Conservation (phyloP, 2,329 filamentous ascomycete genomes). For the Stemphylium vesicarium region DNA sequence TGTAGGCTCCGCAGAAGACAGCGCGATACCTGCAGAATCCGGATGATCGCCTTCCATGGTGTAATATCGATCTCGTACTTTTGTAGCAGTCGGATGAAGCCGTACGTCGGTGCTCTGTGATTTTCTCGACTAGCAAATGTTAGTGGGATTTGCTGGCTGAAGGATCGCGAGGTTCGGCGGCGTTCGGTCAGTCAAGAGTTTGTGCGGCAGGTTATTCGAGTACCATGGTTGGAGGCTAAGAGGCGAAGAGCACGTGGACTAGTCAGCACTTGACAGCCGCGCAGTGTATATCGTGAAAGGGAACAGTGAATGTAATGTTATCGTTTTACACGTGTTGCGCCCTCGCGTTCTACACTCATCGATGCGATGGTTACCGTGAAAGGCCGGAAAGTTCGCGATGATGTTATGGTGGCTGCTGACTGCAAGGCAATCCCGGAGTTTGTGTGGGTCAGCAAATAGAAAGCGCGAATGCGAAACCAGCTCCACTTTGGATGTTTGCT, state of each 20-base stretch:
- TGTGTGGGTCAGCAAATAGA: neutral
- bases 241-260: neutral
- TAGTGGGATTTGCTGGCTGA: neutral
- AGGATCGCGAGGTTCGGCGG: neutral
- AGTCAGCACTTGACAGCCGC: neutral
- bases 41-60: neutral
- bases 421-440: neutral
- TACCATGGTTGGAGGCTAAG: neutral
- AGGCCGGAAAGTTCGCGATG: neutral
- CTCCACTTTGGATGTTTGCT: constrained; percentile 1
- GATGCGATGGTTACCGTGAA: neutral
- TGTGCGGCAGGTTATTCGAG: neutral
- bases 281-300: neutral
- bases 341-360: neutral
- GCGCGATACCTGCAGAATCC: neutral
- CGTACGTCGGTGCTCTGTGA: neutral
- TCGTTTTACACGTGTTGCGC: neutral
- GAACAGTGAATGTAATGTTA: neutral
- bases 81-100: neutral
- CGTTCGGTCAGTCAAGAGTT: neutral
- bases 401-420: neutral
- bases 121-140: neutral
- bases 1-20: neutral
- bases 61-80: neutral
- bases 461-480: neutral